Evolutionary conservation across 2,329 filamentous ascomycete species (phyloP), one percentile per base, ranked within the genome.

Genomic region (Aspergillus vadensis): DNA sequence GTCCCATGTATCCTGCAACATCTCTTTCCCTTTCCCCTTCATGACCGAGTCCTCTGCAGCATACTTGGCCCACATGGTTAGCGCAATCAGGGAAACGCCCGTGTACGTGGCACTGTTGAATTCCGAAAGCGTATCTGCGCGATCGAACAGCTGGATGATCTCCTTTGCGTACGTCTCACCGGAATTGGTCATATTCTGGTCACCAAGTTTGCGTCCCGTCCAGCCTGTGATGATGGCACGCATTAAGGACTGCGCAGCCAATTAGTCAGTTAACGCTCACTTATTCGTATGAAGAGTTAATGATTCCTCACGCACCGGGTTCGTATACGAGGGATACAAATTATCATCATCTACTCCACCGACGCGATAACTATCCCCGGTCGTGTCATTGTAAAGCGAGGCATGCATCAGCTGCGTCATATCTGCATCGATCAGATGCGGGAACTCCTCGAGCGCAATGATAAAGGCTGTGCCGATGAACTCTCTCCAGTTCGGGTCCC

Each of bases 401-500:
- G 82, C 77, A 0, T 86, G 70, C 58, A 88, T 83, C 15, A 82
- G 75, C 0, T 68, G 56, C 15, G 77, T 72, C 0, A 79, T 67
- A 8, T 76, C 67, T 7, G 72, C 61, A 0, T 77, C 74, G 6
- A 84, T 69, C 1, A 87, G 75, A 59, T 82, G 69, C 10, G 44
- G 21, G 0, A 85, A 88, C 63, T 88, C 85, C 67, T 88, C 86
- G 21, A 86, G 76, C 25, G 82, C 82, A 43, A 88, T 74, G 25
- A 88, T 81, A 14, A 88, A 79, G 0, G 84, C 81, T 0, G 84
- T 86, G 12, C 85, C 84, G 36, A 88, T 79, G 59, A 88, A 88
- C 0, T 85, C 86, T 53, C 86, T 78, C 86, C 86, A 88, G 62
- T 88, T 88, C 1, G 85, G 85, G 64, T 88, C 86, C 83, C 84